Conservation (phyloP, 257 asterid species). For the Solanum paucissectum region DNA sequence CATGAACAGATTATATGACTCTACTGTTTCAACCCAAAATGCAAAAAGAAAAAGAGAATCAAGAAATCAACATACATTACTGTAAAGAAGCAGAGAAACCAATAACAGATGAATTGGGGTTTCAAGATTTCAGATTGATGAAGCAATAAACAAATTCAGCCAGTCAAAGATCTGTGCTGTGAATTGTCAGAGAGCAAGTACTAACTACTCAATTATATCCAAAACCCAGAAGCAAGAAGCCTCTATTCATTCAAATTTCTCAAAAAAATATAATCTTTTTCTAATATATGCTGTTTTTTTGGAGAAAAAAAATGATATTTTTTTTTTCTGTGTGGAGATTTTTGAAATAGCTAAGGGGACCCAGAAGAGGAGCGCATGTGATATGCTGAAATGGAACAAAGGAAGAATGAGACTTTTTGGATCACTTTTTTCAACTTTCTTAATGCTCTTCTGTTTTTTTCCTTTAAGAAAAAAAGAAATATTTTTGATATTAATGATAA, state of each 20-base stretch:
- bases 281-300: not conserved
- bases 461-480: not conserved
- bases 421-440: not conserved
- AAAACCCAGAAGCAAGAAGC: not conserved
- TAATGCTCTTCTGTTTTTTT: not conserved
- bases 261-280: not conserved
- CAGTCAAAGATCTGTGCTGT: constrained; percentile 22
- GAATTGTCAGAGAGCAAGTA: constrained; percentile 1
- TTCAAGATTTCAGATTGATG: constrained; percentile 5
- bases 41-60: not conserved
- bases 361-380: constrained; percentile 3
- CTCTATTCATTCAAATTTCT: not conserved
- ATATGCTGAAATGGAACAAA: not conserved
- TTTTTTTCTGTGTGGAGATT: not conserved
- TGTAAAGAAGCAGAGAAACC: not conserved
- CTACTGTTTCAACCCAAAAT: not conserved
- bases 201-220: not conserved
- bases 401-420: not conserved
- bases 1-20: not conserved
- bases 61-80: not conserved
- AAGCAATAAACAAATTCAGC: not conserved
- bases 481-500: too few relatives aligned
- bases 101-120: not conserved
- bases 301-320: not conserved
- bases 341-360: not conserved